Evolutionary conservation across 768 basidiomycete genomes (phyloP).

Genomic region (Auriscalpium orientale): DNA sequence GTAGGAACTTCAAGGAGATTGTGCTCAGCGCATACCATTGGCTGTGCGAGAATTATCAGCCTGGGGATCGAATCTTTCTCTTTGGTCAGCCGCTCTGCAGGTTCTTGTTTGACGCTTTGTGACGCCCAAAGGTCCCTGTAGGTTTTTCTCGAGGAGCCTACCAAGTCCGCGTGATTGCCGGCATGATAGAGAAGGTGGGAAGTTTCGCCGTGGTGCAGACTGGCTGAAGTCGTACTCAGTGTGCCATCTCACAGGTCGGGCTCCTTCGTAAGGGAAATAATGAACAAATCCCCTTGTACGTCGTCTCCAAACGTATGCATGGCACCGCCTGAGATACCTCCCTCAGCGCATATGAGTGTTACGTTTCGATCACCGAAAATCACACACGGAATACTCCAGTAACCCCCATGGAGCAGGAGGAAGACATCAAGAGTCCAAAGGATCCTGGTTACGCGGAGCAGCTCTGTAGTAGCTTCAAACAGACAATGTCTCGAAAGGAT

Average conservation of each 20-base stretch:
- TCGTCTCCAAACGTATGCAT: background rate
- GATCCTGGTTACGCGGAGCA: no score
- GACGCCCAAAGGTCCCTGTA: conserved; percentile 3
- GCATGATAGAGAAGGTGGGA: conserved; percentile 33
- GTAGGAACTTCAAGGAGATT: conserved; percentile 28
- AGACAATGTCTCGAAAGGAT: no score
- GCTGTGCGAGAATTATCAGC: conserved; percentile 31
- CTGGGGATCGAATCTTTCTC: conserved; percentile 32
- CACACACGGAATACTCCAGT: no score
- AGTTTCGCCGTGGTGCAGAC: background rate
- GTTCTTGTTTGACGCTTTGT: background rate
- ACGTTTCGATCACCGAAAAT: background rate
- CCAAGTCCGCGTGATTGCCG: conserved; percentile 34
- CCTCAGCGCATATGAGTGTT: conserved; percentile 31
- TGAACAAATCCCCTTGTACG: conserved; percentile 33
- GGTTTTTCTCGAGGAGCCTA: conserved; percentile 41
- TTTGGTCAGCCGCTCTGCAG: conserved; percentile 26
- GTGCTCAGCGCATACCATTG: conserved; percentile 32
- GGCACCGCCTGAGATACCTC: background rate
- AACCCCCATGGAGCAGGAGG: no score
- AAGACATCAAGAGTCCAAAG: no score
- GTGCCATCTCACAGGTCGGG: conserved; percentile 27
- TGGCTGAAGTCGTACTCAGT: background rate
- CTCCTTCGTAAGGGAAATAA: conserved; percentile 32
- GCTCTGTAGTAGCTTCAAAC: no score